Evolutionary conservation across 31 red algal genomes (phyloP), one percentile per base, ranked within the genome.

Genomic region (Endocladia muricata): DNA sequence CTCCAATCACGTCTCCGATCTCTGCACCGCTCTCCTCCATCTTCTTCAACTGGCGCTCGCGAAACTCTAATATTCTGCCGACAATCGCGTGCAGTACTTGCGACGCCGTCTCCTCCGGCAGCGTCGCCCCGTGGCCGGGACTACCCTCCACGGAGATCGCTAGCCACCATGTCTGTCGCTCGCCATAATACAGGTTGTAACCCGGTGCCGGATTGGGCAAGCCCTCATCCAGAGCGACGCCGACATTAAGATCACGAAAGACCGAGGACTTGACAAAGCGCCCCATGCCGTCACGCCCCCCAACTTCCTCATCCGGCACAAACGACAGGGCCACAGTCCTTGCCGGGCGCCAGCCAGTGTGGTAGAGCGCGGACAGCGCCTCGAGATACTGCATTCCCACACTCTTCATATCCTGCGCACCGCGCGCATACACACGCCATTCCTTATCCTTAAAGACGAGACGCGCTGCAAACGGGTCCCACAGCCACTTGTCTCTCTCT

Each of bases 281-380:
- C 13, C 76, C 90, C 94, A 97, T 93, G 37, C 94, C 94, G 40
- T 83, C 77, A 2, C 25, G 11, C 35, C 94, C 94, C 9, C 90
- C 90, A 34, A 93, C 81, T 74, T 97, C 94, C 71, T 97, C 94
- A 64, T 97, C 94, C 1, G 94, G 94, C 19, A 97, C 94, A 44
- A 85, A 93, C 2, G 78, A 58, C 13, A 97, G 11, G 58, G 75
- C 37, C 19, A 97, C 56, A 62, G 38, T 54, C 31, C 91, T 82
- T 30, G 68, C 41, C 2, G 83, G 81, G 3, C 40, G 68, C 92
- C 92, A 95, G 19, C 48, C 74, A 2, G 37, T 49, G 23, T 21
- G 39, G 25, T 32, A 21, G 13, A 97, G 80, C 11, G 60, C 55
- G 2, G 78, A 15, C 33, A 97, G 35, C 17, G 94, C 94, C 72